A percentile compares a stretch with the other conserved stretches of the same genome.
Evolutionary conservation across 495 filamentous ascomycete genomes (phyloP).

Genomic region (Aspergillus bertholletiae): DNA sequence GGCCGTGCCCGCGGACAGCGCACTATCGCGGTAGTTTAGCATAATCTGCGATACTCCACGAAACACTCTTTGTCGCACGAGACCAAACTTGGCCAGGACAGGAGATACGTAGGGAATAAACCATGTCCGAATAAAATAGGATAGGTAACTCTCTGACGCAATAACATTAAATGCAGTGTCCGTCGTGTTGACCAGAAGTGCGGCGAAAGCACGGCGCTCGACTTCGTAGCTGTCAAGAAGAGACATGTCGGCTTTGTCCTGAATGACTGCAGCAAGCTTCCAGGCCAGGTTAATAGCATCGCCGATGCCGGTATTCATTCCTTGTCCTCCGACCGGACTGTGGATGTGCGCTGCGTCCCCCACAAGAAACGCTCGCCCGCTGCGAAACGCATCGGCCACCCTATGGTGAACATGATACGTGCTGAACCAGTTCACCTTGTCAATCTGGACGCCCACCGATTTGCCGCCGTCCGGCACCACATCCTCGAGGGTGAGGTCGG

Average conservation of each 20-base stretch:
- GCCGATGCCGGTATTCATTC: conserved; percentile 60
- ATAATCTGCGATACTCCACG: conserved; percentile 28
- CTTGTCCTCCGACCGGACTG: conserved; percentile 54
- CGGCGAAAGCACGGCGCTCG: conserved; percentile 44
- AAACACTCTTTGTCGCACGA: conserved; percentile 18
- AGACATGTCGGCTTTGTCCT: conserved; percentile 33
- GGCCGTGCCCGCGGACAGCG: conserved; percentile 8
- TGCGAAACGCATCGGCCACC: conserved; percentile 26
- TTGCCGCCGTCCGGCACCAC: conserved; percentile 20
- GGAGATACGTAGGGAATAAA: conserved; percentile 29
- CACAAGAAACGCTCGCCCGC: conserved; percentile 29
- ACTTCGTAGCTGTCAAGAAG: conserved; percentile 50
- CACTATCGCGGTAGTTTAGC: conserved; percentile 27
- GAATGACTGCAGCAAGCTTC: conserved; percentile 47
- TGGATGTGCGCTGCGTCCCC: conserved; percentile 55
- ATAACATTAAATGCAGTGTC: conserved; percentile 28
- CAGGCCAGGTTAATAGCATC: conserved; percentile 59
- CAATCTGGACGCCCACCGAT: conserved; percentile 18
- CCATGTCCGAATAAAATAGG: conserved; percentile 27
- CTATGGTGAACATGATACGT: conserved; percentile 34
- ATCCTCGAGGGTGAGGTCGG: conserved; percentile 28
- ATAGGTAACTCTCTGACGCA: conserved; percentile 17
- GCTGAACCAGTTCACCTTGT: conserved; percentile 36
- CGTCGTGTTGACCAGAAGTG: conserved; percentile 26
- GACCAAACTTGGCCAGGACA: conserved; percentile 17